Conservation (phyloP, 2,329 filamentous ascomycete genomes). For the Macrophomina phaseolina region DNA sequence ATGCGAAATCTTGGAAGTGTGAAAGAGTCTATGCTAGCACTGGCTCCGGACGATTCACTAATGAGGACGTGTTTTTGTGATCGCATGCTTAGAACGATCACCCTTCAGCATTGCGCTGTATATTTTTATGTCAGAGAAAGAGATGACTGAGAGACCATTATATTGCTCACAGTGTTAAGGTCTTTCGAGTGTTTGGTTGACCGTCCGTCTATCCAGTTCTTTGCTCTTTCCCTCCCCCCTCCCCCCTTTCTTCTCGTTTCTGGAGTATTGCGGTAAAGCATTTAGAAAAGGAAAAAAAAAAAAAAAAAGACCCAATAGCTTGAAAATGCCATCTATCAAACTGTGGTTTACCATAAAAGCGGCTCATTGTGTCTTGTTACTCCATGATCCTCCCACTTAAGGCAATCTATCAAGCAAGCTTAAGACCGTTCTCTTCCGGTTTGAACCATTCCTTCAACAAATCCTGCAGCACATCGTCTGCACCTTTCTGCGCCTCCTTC, state of each 20-base stretch:
- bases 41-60: too few species aligned
- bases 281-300: not conserved
- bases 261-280: not conserved
- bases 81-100: too few species aligned
- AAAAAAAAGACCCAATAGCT: not conserved
- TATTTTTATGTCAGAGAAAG: too few species aligned
- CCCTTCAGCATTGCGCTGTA: too few species aligned
- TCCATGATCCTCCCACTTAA: not conserved
- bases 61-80: too few species aligned
- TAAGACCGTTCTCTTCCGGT: constrained; percentile 44
- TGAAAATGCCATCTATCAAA: not conserved
- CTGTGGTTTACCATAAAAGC: too few species aligned
- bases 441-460: constrained; percentile 58
- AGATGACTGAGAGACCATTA: too few species aligned
- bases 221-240: too few species aligned
- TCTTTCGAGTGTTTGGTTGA: not conserved
- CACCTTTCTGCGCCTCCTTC: constrained; percentile 50
- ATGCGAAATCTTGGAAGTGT: too few species aligned
- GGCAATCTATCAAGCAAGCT: constrained; percentile 36
- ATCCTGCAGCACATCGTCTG: constrained; percentile 53
- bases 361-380: not conserved
- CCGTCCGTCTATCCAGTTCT: not conserved
- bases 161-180: too few species aligned
- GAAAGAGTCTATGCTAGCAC: too few species aligned
- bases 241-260: not conserved